Base-by-base conservation (phyloP, 768 basidiomycete genomes). In the Galerina sulciceps region DNA sequence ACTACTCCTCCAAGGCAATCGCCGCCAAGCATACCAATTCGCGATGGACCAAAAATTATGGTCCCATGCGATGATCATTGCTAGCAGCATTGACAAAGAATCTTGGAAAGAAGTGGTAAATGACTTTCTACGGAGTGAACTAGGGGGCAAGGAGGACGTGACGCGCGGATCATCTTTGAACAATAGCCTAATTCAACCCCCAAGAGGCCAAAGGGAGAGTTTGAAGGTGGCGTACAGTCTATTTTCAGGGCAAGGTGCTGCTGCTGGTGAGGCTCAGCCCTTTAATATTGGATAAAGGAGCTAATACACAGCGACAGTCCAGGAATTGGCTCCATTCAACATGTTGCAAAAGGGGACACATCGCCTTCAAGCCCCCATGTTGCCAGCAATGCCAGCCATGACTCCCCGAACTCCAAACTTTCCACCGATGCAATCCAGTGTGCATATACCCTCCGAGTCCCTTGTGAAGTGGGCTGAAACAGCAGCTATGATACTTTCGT, bases 51-150 rank as follows among this genome's bases (percentile, higher is more conserved):
- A 94, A 72, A 90, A 85, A 67, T 73, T 99, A 41, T 99, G 96
- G 96, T 88, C 93, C 0, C 97, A 99, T 72, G 96, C 97, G 2
- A 86, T 99, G 85, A 73, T 99, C 55, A 94, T 99, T 62, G 87
- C 96, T 10, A 96, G 92, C 67, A 90, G 91, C 55, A 84, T 97
- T 51, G 96, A 96, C 71, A 93, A 91, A 65, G 95, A 97, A 26
- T 81, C 92, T 2, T 99, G 94, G 94, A 92, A 91, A 67, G 93
- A 94, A 60, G 91, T 90, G 11, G 91, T 93, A 0, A 85, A 82
- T 43, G 92, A 96, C 59, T 99, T 99, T 67, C 71, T 96, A 36
- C 84, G 84, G 35, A 79, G 84, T 14, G 96, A 97, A 68, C 77
- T 99, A 3, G 83, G 84, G 1, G 67, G 70, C 6, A 77, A 75